Evolutionary conservation across 163 green algal genomes (phyloP), one percentile per base, ranked within the genome.

Genomic region (Picocystis sp.): DNA sequence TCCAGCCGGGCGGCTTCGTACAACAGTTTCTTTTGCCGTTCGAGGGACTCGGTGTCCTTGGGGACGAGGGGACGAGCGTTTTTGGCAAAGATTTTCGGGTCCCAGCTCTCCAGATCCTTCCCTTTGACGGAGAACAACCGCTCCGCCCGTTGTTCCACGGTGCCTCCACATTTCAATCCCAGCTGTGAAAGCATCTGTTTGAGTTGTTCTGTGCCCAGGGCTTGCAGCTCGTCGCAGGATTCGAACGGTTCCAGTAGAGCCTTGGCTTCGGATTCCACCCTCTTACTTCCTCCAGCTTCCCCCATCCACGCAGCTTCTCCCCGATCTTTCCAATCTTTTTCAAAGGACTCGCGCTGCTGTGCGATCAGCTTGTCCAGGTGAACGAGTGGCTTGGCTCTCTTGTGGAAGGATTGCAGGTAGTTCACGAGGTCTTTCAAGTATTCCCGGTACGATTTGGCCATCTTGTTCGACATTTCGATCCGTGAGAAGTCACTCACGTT

Each of bases 361-460:
- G 53, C 55, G 15, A 77, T 50, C 22, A 73, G 66, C 53, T 66
- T 71, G 33, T 58, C 52, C 48, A 86, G 57, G 42, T 75, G 68
- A 9, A 54, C 61, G 67, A 98, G 72, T 11, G 89, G 89, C 62
- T 93, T 80, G 6, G 79, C 89, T 29, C 83, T 75, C 44, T 79
- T 61, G 41, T 92, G 81, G 61, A 98, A 98, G 10, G 43, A 65
- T 38, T 66, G 45, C 17, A 97, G 72, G 66, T 97, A 96, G 15
- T 8, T 60, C 25, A 85, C 23, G 56, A 97, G 69, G 2, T 24
- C 24, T 22, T 70, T n/a, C 24, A 92, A 48, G 69, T 92, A 94
- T 1, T 77, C 59, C 56, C 70, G 75, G 72, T 74, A 70, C 43
- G 53, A 53, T 5, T n/a, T 58, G 45, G 35, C 21, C 59, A 60